Conservation (phyloP, 345 rosid genomes). For the Sonneratia alba region DNA sequence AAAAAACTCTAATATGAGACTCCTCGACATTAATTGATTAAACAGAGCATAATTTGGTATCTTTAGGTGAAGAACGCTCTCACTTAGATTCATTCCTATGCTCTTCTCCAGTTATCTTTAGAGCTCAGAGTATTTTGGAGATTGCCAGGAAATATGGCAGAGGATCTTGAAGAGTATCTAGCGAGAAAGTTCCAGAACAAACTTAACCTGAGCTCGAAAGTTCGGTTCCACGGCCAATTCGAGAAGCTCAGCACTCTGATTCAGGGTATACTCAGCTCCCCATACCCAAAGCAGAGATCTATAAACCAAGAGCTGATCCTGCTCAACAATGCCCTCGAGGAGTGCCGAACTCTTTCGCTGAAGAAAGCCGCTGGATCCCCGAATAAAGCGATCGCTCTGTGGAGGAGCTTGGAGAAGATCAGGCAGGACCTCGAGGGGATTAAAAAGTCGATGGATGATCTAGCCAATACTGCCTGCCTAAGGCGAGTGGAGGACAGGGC, state of each 20-base stretch:
- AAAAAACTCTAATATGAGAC: no score
- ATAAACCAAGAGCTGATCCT: background rate
- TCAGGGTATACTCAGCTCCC: background rate
- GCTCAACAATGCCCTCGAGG: background rate
- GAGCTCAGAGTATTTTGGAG: background rate
- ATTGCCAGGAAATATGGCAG: background rate
- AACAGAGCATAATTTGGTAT: no score
- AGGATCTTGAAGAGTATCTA: background rate
- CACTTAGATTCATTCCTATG: no score
- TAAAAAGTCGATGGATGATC: background rate
- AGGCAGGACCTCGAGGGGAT: background rate
- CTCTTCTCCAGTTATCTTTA: background rate
- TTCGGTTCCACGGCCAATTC: background rate
- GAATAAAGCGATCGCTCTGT: background rate
- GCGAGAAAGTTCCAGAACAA: background rate
- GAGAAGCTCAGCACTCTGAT: background rate
- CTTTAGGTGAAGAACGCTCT: background rate
- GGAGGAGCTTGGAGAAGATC: background rate
- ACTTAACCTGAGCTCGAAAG: background rate
- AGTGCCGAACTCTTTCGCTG: background rate
- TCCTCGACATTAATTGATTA: no score
- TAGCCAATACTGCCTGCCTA: background rate
- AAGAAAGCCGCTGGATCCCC: background rate
- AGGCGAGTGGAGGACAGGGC: background rate
- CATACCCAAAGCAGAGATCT: background rate